Conservation (phyloP, 306 rosid genomes). For the Cucurbita moschata region DNA sequence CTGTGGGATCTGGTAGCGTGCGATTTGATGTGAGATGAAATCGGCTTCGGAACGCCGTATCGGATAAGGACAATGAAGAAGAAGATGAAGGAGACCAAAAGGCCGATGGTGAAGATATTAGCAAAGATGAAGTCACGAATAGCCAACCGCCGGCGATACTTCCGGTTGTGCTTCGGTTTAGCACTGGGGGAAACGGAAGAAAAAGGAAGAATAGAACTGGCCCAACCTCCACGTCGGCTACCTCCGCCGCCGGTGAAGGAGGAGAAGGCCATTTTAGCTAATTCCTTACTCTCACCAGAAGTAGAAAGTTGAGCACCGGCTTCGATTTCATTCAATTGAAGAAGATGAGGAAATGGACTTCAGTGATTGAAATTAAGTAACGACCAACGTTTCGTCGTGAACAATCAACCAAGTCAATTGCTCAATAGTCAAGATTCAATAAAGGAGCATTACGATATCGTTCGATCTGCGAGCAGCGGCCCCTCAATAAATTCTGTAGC, state of each 20-base stretch:
- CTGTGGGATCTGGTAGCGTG: constrained; percentile 16
- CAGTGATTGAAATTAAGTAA: background rate
- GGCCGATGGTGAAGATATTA: constrained; percentile 73
- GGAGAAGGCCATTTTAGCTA: constrained; percentile 42
- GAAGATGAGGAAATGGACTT: background rate
- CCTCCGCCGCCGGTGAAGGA: constrained; percentile 26
- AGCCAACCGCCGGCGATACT: constrained; percentile 36
- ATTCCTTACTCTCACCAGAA: background rate
- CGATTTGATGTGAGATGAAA: constrained; percentile 29
- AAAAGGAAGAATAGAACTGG: constrained; percentile 47
- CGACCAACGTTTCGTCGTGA: background rate
- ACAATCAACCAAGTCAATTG: background rate
- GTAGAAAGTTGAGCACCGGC: background rate
- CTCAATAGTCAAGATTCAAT: background rate
- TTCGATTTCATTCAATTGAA: background rate
- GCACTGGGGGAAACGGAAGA: constrained; percentile 23
- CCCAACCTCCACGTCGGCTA: constrained; percentile 59
- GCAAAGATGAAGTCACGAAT: constrained; percentile 53
- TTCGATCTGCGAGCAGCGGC: background rate
- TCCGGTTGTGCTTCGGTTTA: constrained; percentile 56
- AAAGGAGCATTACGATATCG: background rate
- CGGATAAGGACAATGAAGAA: constrained; percentile 56
- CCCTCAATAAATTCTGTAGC: background rate
- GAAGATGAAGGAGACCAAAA: constrained; percentile 36
- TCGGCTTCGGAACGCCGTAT: constrained; percentile 67